These are phyloP conservation scores for Myrmaecium sp. DNA, from an alignment of 2,329 filamentous ascomycete genomes.

Conservation along the genomic window DNA sequence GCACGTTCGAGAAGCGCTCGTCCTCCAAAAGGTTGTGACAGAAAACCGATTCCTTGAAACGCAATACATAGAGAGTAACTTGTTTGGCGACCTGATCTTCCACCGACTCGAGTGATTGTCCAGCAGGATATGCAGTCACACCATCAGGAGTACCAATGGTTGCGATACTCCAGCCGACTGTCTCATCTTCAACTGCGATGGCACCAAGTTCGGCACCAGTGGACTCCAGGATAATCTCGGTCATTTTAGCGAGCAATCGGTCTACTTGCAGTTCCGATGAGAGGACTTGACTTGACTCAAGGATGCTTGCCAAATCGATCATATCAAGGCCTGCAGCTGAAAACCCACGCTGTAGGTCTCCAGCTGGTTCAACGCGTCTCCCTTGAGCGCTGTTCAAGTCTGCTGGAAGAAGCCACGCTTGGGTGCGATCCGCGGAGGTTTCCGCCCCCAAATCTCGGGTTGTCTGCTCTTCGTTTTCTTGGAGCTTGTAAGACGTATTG, in stretches of 20 bases:
- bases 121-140: constrained; percentile 48
- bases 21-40: constrained; percentile 57
- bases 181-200: constrained; percentile 55
- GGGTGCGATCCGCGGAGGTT: constrained; percentile 28
- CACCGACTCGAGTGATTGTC: constrained; percentile 43
- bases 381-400: constrained; percentile 23
- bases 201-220: constrained; percentile 59
- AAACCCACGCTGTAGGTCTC: constrained; percentile 44
- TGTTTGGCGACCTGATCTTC: constrained; percentile 59
- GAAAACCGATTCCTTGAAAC: constrained; percentile 61
- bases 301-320: constrained; percentile 63
- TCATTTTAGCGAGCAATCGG: constrained; percentile 62
- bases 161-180: constrained; percentile 51
- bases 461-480: constrained; percentile 26
- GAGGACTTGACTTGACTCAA: constrained; percentile 63
- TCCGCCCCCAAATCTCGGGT: constrained; percentile 18
- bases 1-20: constrained; percentile 63
- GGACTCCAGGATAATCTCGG: constrained; percentile 62
- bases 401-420: constrained; percentile 31
- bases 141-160: constrained; percentile 60
- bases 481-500: constrained; percentile 24
- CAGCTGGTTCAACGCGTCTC: constrained; percentile 23
- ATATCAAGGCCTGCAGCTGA: constrained; percentile 56
- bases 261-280: constrained; percentile 65
- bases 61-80: constrained; percentile 58